Percentiles rank a stretch among this genome's conserved stretches.
Evolutionary conservation across 1,284 basidiomycete species (phyloP).

Genomic region (Jaminaea rosea): DNA sequence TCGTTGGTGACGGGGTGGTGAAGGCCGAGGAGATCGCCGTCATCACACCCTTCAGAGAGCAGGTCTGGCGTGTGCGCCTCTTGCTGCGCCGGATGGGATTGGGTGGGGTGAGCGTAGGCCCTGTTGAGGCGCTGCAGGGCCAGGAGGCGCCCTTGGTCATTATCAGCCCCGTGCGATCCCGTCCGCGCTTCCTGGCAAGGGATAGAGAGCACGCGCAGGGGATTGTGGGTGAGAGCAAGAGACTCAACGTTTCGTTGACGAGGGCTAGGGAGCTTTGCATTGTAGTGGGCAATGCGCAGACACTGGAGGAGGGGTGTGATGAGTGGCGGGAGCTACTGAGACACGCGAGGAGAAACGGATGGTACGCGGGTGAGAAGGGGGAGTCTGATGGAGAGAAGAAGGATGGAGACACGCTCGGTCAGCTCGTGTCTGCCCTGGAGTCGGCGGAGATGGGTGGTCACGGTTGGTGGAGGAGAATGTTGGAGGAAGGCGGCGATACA

Average conservation of each 20-base stretch:
- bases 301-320: conserved; percentile 7
- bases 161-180: conserved; percentile 45
- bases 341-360: conserved; percentile 3
- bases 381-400: neutral
- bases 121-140: conserved; percentile 10
- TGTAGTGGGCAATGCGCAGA: conserved; percentile 46
- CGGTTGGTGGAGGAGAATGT: neutral
- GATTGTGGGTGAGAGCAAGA: conserved; percentile 46
- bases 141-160: conserved; percentile 39
- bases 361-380: neutral
- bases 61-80: conserved; percentile 49
- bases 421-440: neutral
- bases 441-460: neutral
- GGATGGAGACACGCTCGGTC: neutral
- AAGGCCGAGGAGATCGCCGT: no score
- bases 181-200: conserved; percentile 35
- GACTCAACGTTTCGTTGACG: conserved; percentile 50
- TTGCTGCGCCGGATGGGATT: conserved; percentile 36
- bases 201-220: conserved; percentile 45
- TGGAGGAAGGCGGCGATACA: neutral
- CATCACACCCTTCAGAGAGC: conserved; percentile 49
- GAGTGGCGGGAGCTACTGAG: conserved; percentile 4
- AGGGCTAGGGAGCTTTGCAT: conserved; percentile 49
- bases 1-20: conserved; percentile 40
- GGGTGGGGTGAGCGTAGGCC: conserved; percentile 34